Evolutionary conservation across 1,284 basidiomycete genomes (phyloP), one percentile per base, ranked within the genome.

Genomic region (Pseudomicrostroma phylloplanum): DNA sequence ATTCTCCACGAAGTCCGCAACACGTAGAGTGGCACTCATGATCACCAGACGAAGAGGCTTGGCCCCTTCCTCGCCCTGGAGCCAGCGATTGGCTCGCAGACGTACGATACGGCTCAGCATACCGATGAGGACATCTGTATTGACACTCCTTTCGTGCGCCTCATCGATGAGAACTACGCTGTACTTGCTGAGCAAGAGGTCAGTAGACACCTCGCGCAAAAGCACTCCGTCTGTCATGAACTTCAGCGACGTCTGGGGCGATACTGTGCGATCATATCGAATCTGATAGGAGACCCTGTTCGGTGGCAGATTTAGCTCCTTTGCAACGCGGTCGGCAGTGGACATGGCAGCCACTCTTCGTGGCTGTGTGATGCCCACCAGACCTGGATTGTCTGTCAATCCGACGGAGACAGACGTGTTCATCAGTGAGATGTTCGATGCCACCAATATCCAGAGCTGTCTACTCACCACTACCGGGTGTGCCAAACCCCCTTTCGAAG

Each of bases 221-320:
- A 99, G 82, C 15, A 98, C 92, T 83, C 96, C 96, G 74, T 99
- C 96, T 1, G 96, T 99, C 94, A 98, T 98, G 83, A 98, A 99
- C 80, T 98, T 97, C 83, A 98, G 92, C 7, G 87, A 87, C 0
- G 96, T 99, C 25, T 87, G 84, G 0, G 90, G 84, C 1, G 91
- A 91, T 0, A 92, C 89, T 0, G 91, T 96, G 0, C 91, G 90
- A 67, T 96, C 94, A 79, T 98, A 98, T 62, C 96, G 89, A 67
- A 99, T 96, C 80, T 97, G 93, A 80, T 98, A 92, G 0, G 94
- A 93, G 1, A 98, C 90, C 21, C 85, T 83, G 0, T 88, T 87
- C 0, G 89, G 85, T 0, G 88, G 84, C 9, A 97, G 81, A 4
- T 88, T 88, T 11, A 99, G 83, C 80, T 99, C 96, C 46, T 89